Evolutionary conservation across 306 rosid genomes (phyloP).

Genomic region (Crotalaria pallida): DNA sequence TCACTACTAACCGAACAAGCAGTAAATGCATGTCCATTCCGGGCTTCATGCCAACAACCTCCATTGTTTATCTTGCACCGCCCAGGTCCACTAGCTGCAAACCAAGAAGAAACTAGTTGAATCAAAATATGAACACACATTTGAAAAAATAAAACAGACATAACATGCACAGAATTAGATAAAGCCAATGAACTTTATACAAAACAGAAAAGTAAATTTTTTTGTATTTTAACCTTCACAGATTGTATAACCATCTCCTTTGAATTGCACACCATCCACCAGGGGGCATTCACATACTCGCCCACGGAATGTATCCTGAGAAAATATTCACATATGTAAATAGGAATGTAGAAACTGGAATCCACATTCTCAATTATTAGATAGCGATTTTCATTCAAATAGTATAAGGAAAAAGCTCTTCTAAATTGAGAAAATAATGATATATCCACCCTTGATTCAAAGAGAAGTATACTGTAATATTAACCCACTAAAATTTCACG

Average conservation of each 20-base stretch:
- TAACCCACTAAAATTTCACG: too few species aligned
- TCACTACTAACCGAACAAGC: conserved; percentile 77
- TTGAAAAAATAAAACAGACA: background rate
- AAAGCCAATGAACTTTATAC: background rate
- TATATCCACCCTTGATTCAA: too few species aligned
- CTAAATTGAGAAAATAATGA: background rate
- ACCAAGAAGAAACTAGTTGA: conserved; percentile 30
- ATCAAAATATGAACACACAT: background rate
- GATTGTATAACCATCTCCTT: conserved; percentile 93
- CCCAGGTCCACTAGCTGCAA: conserved; percentile 95
- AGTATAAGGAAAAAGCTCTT: background rate
- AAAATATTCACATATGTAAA: conserved; percentile 20
- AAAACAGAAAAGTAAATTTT: background rate
- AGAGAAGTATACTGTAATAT: too few species aligned
- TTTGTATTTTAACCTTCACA: conserved; percentile 63
- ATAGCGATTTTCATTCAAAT: conserved; percentile 8
- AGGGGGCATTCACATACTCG: conserved; percentile 95
- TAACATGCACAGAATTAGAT: background rate
- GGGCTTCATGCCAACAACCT: conserved; percentile 95
- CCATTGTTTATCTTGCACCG: conserved; percentile 95
- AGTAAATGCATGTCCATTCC: conserved; percentile 71
- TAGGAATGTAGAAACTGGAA: background rate
- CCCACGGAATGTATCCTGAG: conserved; percentile 96
- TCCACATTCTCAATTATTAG: background rate
- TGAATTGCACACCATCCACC: conserved; percentile 96